Evolutionary conservation across 352 stramenopile genomes (phyloP), one percentile per base, ranked within the genome.

Genomic region (Phytophthora pseudosyringae): DNA sequence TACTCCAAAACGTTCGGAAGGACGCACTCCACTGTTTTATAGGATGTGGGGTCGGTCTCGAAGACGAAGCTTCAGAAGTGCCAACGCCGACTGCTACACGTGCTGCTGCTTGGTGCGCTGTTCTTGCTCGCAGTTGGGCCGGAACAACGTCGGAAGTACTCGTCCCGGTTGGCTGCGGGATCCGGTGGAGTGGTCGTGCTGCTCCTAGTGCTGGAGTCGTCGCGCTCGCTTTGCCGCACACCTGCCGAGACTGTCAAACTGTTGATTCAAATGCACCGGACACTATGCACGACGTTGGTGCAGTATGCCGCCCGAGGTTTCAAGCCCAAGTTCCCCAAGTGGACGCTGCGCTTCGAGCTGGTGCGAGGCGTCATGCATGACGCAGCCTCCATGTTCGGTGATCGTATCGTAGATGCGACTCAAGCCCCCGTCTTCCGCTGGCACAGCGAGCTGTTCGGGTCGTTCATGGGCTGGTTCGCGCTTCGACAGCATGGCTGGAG

Each of bases 171-270:
- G 6, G 21, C 26, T 18, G 16, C 13, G 9, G 47, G 28, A 11
- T 7, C 32, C 11, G 31, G 16, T 26, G 59, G 25, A 21, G 31
- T 35, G 4, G 3, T 68, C 10, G 51, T 10, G 5, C 6, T 68
- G 15, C 5, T 51, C 13, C n/a, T 65, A 9, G 16, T 71, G 28
- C 33, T 61, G 11, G 39, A 64, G 7, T 35, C 15, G 11, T 43
- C 38, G 15, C 26, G 63, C 5, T 56, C 33, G 12, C 15, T 71
- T 9, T 71, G 63, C 11, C 41, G 55, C 3, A 63, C 60, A 11
- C 60, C 60, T 8, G 4, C 9, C 1, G 60, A 69, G 26, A 31
- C 35, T 47, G 16, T 9, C 3, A 18, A 26, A 5, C 38, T 69
- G 2, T 29, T 69, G 33, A 15, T 11, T 6, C 36, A 38, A 58